phyloP scores from a whole-genome alignment of 257 asterid genomes.

The Solanum chmielewskii region DNA sequence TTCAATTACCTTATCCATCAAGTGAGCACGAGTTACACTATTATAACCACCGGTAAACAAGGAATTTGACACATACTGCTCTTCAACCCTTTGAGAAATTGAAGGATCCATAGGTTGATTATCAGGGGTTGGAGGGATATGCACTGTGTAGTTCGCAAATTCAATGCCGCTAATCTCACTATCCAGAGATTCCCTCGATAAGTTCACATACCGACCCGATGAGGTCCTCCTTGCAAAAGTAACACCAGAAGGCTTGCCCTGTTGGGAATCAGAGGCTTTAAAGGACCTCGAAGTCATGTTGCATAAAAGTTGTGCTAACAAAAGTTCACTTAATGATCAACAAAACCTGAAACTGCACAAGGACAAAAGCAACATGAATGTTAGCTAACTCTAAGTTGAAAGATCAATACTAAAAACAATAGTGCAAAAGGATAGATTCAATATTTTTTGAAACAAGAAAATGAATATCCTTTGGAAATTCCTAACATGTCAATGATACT shows the following conservation, averaged over 20 bases:
- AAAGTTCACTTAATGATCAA: background rate
- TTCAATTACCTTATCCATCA: constrained; percentile 95
- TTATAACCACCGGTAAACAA: constrained; percentile 84
- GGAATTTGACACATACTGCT: constrained; percentile 80
- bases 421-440: background rate
- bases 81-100: constrained; percentile 79
- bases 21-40: constrained; percentile 80
- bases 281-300: constrained; percentile 59
- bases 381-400: background rate
- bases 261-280: constrained; percentile 32
- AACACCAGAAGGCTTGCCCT: constrained; percentile 35
- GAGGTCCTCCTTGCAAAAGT: constrained; percentile 72
- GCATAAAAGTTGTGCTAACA: background rate
- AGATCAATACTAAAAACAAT: background rate
- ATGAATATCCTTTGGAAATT: background rate
- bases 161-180: constrained; percentile 74
- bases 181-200: constrained; percentile 79
- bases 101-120: constrained; percentile 92
- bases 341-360: constrained; percentile 29
- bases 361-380: background rate
- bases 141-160: constrained; percentile 69
- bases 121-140: constrained; percentile 90
- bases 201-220: constrained; percentile 79
- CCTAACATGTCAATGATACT: background rate
- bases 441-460: background rate